These are phyloP conservation scores for Cardiospermum halicacabum DNA, from an alignment of 345 rosid genomes.

Conservation along the genomic window DNA sequence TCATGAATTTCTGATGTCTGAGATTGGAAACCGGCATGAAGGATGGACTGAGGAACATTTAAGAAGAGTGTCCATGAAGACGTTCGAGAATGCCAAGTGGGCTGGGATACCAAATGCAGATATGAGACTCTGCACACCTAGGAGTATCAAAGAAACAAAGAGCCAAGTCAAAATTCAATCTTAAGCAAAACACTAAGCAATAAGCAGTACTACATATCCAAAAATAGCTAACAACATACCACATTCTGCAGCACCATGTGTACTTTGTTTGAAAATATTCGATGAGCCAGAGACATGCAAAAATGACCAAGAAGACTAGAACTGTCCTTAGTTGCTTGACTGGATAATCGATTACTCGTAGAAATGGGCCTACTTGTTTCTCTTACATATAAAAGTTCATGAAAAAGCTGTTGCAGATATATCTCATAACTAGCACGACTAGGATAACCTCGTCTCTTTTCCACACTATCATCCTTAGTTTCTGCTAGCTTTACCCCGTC, in stretches of 20 bases:
- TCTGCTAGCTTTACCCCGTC: slow-evolving; percentile 38
- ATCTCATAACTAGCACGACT: slow-evolving; percentile 60
- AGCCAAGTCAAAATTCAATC: background rate
- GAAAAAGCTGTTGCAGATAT: slow-evolving; percentile 77
- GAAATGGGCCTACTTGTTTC: slow-evolving; percentile 43
- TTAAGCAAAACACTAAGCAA: slow-evolving; percentile 9
- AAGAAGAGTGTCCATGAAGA: slow-evolving; percentile 88
- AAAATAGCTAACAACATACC: slow-evolving; percentile 39
- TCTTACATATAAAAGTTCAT: slow-evolving; percentile 53
- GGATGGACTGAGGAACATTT: slow-evolving; percentile 74
- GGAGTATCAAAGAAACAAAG: slow-evolving; percentile 3
- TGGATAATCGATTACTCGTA: slow-evolving; percentile 34
- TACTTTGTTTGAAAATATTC: slow-evolving; percentile 74
- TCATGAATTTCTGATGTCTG: slow-evolving; percentile 31
- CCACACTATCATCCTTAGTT: slow-evolving; percentile 25
- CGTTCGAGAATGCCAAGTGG: slow-evolving; percentile 88
- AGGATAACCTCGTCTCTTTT: slow-evolving; percentile 46
- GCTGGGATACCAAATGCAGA: slow-evolving; percentile 84
- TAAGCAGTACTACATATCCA: slow-evolving; percentile 5
- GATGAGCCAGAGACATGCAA: slow-evolving; percentile 80
- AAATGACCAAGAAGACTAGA: slow-evolving; percentile 78
- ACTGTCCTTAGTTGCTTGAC: slow-evolving; percentile 46
- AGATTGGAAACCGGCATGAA: slow-evolving; percentile 38
- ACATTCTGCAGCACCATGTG: slow-evolving; percentile 67
- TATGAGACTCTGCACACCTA: slow-evolving; percentile 80